A percentile compares a stretch with the other conserved stretches of the same genome.
Conservation (phyloP, 2,329 filamentous ascomycete genomes). For the Pseudocercospora ulei region DNA sequence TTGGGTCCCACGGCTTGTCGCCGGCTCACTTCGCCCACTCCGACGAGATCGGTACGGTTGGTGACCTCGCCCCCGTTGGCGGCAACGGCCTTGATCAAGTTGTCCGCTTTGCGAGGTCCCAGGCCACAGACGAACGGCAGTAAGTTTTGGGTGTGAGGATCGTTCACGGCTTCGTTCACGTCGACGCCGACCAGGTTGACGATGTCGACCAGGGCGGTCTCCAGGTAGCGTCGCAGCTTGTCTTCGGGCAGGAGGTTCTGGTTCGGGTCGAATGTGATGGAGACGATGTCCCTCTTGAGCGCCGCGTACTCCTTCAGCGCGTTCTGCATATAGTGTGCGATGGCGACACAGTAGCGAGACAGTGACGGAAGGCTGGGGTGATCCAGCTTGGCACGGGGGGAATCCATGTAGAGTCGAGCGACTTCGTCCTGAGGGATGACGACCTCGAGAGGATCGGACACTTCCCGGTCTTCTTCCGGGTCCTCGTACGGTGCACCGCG, state of each 20-base stretch:
- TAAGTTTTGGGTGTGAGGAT: constrained; percentile 73
- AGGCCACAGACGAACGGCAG: constrained; percentile 85
- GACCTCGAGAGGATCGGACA: constrained; percentile 72
- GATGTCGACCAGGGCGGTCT: constrained; percentile 97
- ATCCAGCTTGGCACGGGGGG: constrained; percentile 64
- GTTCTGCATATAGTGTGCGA: constrained; percentile 88
- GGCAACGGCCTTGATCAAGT: constrained; percentile 80
- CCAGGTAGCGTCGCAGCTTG: constrained; percentile 73
- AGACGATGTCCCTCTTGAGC: constrained; percentile 75
- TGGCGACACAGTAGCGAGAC: constrained; percentile 76
- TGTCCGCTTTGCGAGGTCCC: constrained; percentile 79
- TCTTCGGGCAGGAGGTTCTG: constrained; percentile 83
- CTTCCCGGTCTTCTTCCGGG: constrained; percentile 64
- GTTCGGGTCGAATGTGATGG: constrained; percentile 78
- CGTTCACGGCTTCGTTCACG: constrained; percentile 79
- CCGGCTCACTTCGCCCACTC: constrained; percentile 57
- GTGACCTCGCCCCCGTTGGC: constrained; percentile 78
- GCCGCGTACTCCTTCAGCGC: constrained; percentile 95
- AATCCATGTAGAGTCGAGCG: constrained; percentile 90
- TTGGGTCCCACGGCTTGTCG: constrained; percentile 69
- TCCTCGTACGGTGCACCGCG: constrained; percentile 75
- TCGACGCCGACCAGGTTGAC: constrained; percentile 95
- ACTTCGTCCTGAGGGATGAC: constrained; percentile 93
- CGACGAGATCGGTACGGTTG: constrained; percentile 77
- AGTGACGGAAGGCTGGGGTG: constrained; percentile 71